Conservation (phyloP, 441 rosid genomes). For the Mallotus repandus region DNA sequence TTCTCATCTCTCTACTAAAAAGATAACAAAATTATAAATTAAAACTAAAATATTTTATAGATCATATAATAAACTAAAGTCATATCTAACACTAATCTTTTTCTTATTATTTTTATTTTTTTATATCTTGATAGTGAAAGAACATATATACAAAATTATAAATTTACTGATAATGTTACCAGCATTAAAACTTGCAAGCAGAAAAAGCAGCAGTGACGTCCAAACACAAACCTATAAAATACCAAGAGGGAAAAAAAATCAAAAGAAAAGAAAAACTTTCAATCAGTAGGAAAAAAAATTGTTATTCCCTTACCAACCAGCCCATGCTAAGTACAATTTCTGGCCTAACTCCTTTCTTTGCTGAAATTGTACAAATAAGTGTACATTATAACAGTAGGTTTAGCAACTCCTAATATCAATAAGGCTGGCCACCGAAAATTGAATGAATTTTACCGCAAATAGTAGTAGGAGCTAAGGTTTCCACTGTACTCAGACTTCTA, state of each 20-base stretch:
- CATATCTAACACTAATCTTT: no score
- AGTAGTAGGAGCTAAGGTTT: constrained; percentile 80
- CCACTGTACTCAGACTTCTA: constrained; percentile 76
- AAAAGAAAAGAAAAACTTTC: background rate
- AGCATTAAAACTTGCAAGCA: constrained; percentile 69
- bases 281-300: background rate
- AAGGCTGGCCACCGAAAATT: constrained; percentile 87
- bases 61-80: no score
- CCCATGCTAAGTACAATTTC: constrained; percentile 75
- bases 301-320: constrained; percentile 57
- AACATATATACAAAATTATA: no score
- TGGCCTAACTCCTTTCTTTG: constrained; percentile 60
- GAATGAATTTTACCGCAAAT: constrained; percentile 84
- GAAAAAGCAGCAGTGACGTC: constrained; percentile 64
- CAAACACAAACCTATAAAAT: constrained; percentile 65
- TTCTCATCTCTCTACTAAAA: no score
- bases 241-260: background rate
- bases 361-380: constrained; percentile 78
- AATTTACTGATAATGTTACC: constrained; percentile 61
- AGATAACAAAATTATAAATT: no score
- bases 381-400: constrained; percentile 89
- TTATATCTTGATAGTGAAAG: no score
- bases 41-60: no score
- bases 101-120: no score
- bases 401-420: constrained; percentile 82